Evolutionary conservation across 2,329 filamentous ascomycete species (phyloP), one percentile per base, ranked within the genome.

Genomic region (Pseudocercospora fuligena): DNA sequence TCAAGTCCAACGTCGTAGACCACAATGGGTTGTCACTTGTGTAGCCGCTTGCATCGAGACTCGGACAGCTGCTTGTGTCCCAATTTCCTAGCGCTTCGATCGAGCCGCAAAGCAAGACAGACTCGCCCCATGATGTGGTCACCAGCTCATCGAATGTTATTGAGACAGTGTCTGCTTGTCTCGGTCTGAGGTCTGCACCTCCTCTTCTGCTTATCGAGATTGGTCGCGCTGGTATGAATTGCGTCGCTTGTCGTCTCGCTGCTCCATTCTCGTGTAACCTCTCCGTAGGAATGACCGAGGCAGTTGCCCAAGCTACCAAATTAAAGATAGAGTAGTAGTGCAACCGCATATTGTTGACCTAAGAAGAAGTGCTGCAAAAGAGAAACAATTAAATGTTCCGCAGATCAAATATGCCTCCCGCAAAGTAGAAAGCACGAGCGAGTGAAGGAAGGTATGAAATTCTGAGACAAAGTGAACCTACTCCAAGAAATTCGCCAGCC

Each of bases 101-200:
- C 63, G 84, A 87, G 19, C 91, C 91, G 0, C 85, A 82, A 12
- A 93, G 77, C 76, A 88, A 90, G 74, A 93, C 83, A 8, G 84
- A 88, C 76, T 92, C 83, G 3, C 90, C 90, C 58, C 77, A 87
- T 1, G 74, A 74, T 0, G 90, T 92, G 0, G 80, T 82, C 21
- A 84, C 87, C 0, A 82, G 73, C 68, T 85, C 87, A 57, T 87
- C 81, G 78, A 93, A 92, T 0, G 87, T 87, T 7, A 93, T 86
- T 0, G 85, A 80, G 5, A 90, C 84, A 0, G 82, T 78, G 0
- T 21, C 56, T 8, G 46, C 49, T 14, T 68, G 66, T 60, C 66
- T 63, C 27, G 40, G n/a, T 43, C 46, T 49, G 9, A 61, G 40
- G 19, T 49, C 31, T 11, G 29, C 23, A 8, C 25, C 23, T 12